phyloP scores from a whole-genome alignment of 345 rosid species.

The Firmiana major region DNA sequence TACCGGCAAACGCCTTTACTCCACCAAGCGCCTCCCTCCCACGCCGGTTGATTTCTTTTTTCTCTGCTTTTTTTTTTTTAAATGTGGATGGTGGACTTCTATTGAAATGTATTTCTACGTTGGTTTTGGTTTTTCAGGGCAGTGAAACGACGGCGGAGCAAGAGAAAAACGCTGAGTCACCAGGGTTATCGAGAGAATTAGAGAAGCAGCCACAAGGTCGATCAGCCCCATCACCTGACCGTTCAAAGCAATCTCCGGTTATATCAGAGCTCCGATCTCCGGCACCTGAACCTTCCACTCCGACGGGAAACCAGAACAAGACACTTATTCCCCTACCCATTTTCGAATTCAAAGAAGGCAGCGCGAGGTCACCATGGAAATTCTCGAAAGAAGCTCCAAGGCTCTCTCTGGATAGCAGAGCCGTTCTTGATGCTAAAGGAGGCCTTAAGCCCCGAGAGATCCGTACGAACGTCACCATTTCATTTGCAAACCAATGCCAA shows the following conservation, averaged over 20 bases:
- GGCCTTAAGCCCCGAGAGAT: conserved; percentile 77
- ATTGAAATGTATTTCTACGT: neutral
- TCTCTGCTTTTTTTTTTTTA: too few relatives aligned
- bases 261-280: conserved; percentile 36
- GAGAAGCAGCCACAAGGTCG: conserved; percentile 34
- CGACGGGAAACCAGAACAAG: conserved; percentile 29
- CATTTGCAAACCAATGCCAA: conserved; percentile 27
- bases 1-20: conserved; percentile 57
- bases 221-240: conserved; percentile 41
- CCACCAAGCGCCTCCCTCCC: conserved; percentile 61
- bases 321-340: conserved; percentile 45
- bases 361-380: conserved; percentile 64
- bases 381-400: conserved; percentile 87
- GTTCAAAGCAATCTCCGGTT: conserved; percentile 36
- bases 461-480: conserved; percentile 44
- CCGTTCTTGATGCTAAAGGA: conserved; percentile 78
- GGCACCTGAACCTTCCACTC: conserved; percentile 23
- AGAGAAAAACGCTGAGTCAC: conserved; percentile 30
- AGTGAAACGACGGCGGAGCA: conserved; percentile 32
- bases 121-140: conserved; percentile 21
- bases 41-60: conserved; percentile 22
- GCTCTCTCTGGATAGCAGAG: conserved; percentile 95
- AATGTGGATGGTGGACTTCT: neutral
- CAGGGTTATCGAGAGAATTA: conserved; percentile 30
- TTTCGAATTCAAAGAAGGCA: conserved; percentile 52